Base-by-base conservation (phyloP, 1,139 yeast species). In the Blastobotrys ciferrii region DNA sequence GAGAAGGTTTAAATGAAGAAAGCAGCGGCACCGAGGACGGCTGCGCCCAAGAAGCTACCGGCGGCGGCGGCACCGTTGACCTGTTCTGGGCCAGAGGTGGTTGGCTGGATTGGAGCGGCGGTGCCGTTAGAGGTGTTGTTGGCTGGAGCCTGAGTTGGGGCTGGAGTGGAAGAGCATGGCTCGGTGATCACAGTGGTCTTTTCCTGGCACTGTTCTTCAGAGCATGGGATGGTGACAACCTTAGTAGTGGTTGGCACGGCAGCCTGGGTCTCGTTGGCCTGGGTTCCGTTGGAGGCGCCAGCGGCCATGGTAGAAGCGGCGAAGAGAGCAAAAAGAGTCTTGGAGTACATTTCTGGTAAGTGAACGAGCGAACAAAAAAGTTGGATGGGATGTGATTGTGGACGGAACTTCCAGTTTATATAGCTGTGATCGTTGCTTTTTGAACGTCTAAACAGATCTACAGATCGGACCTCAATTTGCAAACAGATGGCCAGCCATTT, bases 51-150 rank as follows among this genome's bases (percentile, higher is more conserved):
- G 28, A 23, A 23, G 28, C 28, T 23, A 9, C 40, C 40, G 18
- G 14, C 40, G 28, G 19, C 40, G 18, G 28, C 25, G 14, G 40
- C 40, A 36, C 40, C 40, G 28, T 36, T 36, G 40, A 15, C 40
- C 17, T 36, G 40, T 17, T 19, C 40, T 36, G 40, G 40, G 28
- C n/a, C 19, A 15, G 40, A 19, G 14, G 40, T 19, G 12, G 28
- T 15, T 18, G 40, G 40, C 28, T 36, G 25, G 40, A 23, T 19
- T 36, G 40, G 40, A 19, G 7, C 40, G 18, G 28, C 40, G 6
- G 40, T 13, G 33, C 14, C 14, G 14, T 31, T 13, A 31, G 28
- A 15, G 14, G 18, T 11, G 9, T 3, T 15, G 11, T 33, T 23
- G n/a, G 28, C 28, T 9, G 25, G 30, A 19, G 28, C 13, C 18